These are phyloP conservation scores for Pelargonium nanum DNA, from an alignment of 345 rosid genomes.

Conservation along the genomic window DNA sequence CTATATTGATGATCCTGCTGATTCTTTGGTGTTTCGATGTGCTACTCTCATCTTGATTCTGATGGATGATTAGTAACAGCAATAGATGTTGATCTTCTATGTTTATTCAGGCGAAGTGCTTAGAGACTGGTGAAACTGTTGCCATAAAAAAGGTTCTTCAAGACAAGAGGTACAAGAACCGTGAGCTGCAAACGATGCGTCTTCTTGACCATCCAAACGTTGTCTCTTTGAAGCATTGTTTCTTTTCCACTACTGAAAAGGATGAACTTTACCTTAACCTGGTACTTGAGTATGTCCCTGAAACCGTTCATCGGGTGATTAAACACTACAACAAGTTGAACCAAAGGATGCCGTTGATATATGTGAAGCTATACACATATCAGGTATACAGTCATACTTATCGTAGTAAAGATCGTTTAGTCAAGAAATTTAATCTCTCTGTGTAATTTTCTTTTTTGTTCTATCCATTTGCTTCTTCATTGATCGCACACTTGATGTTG, in stretches of 20 bases:
- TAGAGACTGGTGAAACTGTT: slow-evolving; percentile 93
- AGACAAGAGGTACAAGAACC: slow-evolving; percentile 93
- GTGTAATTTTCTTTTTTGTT: neutral
- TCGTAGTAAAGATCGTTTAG: no score
- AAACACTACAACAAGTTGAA: slow-evolving; percentile 84
- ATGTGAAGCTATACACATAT: slow-evolving; percentile 83
- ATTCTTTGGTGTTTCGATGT: neutral
- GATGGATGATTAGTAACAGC: neutral
- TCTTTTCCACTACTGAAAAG: slow-evolving; percentile 92
- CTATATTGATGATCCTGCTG: neutral
- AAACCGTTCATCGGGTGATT: slow-evolving; percentile 83
- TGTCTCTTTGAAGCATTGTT: slow-evolving; percentile 84
- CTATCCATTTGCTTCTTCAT: neutral
- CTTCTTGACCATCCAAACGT: slow-evolving; percentile 93
- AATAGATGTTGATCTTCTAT: neutral
- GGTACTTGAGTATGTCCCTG: slow-evolving; percentile 96
- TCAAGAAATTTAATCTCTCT: no score
- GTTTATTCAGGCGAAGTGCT: slow-evolving; percentile 63
- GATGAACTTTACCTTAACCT: slow-evolving; percentile 93
- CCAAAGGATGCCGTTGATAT: slow-evolving; percentile 85
- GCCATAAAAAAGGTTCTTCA: slow-evolving; percentile 97
- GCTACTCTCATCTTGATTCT: neutral
- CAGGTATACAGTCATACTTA: slow-evolving; percentile 47
- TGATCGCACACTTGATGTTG: neutral
- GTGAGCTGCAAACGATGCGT: slow-evolving; percentile 97